These are phyloP conservation scores for Aspergillus nanangensis DNA, from an alignment of 495 filamentous ascomycete genomes.

Conservation along the genomic window DNA sequence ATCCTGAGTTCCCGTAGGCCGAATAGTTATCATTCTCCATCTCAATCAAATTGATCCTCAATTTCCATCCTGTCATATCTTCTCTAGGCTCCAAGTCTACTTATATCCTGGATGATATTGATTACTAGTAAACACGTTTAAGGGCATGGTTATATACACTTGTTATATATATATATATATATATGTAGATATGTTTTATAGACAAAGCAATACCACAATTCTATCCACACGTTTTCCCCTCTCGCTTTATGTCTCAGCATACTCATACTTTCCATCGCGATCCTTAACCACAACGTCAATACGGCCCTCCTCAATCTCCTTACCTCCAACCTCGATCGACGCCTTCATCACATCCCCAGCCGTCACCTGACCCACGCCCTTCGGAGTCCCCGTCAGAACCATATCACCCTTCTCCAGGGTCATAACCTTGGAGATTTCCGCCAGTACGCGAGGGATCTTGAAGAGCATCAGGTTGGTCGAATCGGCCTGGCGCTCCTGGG, in stretches of 20 bases:
- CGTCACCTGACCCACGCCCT: conserved; percentile 84
- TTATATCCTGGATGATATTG: too few species aligned
- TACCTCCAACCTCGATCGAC: conserved; percentile 74
- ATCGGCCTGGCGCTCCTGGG: conserved; percentile 70
- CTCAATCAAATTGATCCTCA: too few species aligned
- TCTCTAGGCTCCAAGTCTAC: too few species aligned
- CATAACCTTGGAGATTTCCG: conserved; percentile 92
- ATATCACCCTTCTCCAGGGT: conserved; percentile 88
- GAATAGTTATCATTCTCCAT: too few species aligned
- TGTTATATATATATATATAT: too few species aligned
- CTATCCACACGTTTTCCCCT: too few species aligned
- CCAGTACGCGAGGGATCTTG: conserved; percentile 76
- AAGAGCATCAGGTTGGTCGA: conserved; percentile 90
- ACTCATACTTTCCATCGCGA: conserved; percentile 47
- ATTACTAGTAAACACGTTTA: too few species aligned
- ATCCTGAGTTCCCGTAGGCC: too few species aligned
- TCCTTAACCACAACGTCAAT: conserved; percentile 84
- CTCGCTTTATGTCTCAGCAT: conserved; percentile 40
- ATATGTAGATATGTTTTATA: too few species aligned
- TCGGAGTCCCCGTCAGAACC: conserved; percentile 91
- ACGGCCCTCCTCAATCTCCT: conserved; percentile 78
- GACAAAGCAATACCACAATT: too few species aligned
- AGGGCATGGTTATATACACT: too few species aligned
- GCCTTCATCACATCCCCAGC: conserved; percentile 87
- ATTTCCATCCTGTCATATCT: too few species aligned